Conservation (phyloP, 1,139 yeast genomes). For the Debaryomyces robertsiae region DNA sequence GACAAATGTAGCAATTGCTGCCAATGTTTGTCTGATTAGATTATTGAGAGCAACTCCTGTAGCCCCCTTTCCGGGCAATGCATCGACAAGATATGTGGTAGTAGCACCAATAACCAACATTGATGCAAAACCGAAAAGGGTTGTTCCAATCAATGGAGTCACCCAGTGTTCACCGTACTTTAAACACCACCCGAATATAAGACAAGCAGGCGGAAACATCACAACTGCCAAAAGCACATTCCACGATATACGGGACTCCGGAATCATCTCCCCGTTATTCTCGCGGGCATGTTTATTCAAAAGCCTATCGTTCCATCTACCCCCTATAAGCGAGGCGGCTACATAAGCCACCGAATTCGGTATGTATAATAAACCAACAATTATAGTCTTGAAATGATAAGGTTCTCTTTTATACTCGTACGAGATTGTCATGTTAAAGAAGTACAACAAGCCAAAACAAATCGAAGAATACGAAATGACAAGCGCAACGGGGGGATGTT, state of each 20-base stretch:
- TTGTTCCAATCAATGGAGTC: slow-evolving; percentile 75
- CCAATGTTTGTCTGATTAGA: slow-evolving; percentile 69
- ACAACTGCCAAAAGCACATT: slow-evolving; percentile 68
- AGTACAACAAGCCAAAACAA: slow-evolving; percentile 69
- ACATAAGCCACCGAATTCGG: slow-evolving; percentile 83
- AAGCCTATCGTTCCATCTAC: slow-evolving; percentile 73
- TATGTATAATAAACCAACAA: slow-evolving; percentile 75
- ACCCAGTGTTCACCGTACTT: slow-evolving; percentile 71
- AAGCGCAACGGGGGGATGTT: slow-evolving; percentile 73
- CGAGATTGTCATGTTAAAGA: slow-evolving; percentile 74
- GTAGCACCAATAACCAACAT: slow-evolving; percentile 85
- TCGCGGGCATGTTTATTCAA: slow-evolving; percentile 54
- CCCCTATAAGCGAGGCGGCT: slow-evolving; percentile 73
- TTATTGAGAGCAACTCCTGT: slow-evolving; percentile 87
- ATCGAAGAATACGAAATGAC: slow-evolving; percentile 67
- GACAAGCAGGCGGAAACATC: slow-evolving; percentile 62
- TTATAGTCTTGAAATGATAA: slow-evolving; percentile 64
- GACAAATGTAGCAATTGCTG: slow-evolving; percentile 75
- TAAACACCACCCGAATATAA: slow-evolving; percentile 84
- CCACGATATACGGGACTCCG: slow-evolving; percentile 80
- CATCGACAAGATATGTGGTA: slow-evolving; percentile 79
- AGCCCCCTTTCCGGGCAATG: slow-evolving; percentile 86
- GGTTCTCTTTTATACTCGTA: slow-evolving; percentile 64
- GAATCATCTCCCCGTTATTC: slow-evolving; percentile 65
- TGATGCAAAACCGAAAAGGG: slow-evolving; percentile 77